A percentile compares a stretch with the other conserved stretches of the same genome.
These are phyloP conservation scores for Penicillium sp. DNA, from an alignment of 2,329 filamentous ascomycete genomes.

Conservation along the genomic window DNA sequence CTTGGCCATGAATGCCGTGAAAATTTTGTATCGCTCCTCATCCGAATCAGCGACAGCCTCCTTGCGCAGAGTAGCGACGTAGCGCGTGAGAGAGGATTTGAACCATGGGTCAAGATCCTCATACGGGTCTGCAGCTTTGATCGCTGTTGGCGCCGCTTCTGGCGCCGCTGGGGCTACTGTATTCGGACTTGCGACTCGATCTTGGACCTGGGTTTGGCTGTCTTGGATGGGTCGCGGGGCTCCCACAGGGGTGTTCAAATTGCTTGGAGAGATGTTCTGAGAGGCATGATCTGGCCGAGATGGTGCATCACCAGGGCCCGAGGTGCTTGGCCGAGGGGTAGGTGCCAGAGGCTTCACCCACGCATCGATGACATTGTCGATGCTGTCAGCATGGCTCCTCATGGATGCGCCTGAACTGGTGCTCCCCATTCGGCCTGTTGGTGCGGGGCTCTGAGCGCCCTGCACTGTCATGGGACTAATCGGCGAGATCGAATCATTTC, in stretches of 20 bases:
- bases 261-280: constrained; percentile 9
- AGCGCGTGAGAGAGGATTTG: constrained; percentile 59
- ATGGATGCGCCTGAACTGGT: constrained; percentile 32
- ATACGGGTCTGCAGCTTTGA: constrained; percentile 48
- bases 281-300: constrained; percentile 10
- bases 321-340: constrained; percentile 20
- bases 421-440: constrained; percentile 34
- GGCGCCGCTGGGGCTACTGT: constrained; percentile 12
- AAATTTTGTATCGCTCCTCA: constrained; percentile 58
- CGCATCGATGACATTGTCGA: constrained; percentile 50
- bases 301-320: constrained; percentile 10
- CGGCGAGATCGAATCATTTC: constrained; percentile 22
- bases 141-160: constrained; percentile 8
- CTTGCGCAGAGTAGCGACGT: constrained; percentile 58
- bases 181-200: constrained; percentile 9
- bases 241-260: constrained; percentile 17
- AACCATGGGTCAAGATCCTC: constrained; percentile 62
- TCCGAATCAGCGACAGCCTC: constrained; percentile 54
- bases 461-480: constrained; percentile 27
- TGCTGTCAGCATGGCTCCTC: constrained; percentile 39
- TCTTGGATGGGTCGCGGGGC: constrained; percentile 13
- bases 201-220: not conserved
- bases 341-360: constrained; percentile 44
- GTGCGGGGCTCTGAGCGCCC: constrained; percentile 17
- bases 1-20: constrained; percentile 55